Evolutionary conservation across 192 early-diverging fungal genomes (phyloP), one percentile per base, ranked within the genome.

Genomic region (Coemansia sp.): DNA sequence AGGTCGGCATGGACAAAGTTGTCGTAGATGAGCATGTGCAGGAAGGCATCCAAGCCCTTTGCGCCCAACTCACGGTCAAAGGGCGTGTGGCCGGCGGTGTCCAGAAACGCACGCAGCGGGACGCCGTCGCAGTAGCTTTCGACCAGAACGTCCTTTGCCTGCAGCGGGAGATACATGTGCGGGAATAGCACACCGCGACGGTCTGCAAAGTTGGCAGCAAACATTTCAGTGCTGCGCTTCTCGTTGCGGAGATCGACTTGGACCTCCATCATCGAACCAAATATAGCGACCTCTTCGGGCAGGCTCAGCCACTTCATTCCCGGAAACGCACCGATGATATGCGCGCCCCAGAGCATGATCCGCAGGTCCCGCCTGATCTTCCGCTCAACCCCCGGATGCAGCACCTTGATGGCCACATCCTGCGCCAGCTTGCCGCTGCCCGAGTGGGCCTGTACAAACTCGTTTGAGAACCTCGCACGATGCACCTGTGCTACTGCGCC

Each of bases 401-500:
- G 75, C 14, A 99, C 89, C 71, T 99, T 99, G 65, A 99, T 87
- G 0, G 95, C 95, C 12, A 93, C 89, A 0, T 83, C 71, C 5
- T 84, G 64, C 19, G 40, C 85, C 22, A 79, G 75, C 19, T 77
- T 59, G 44, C 61, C 54, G 50, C 25, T 69, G 5, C 10, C 11
- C n/a, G 49, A 37, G 11, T 70, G 66, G 37, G 77, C 51, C 12
- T 67, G 38, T 19, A 83, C 67, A n/a, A 83, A 69, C 37, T 67
- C 60, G 4, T 39, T 56, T 0, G 58, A 20, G 12, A 81, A 57
- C 14, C 60, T 48, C 5, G 71, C 68, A 22, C 68, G 59, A 37
- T 86, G 85, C 43, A 95, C 95, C 82, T 99, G 97, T 0, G 95
- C 95, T 69, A 99, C 95, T 16, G 97, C 95, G 6, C 97, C 97